Percentiles rank a stretch among this genome's conserved stretches.
Conservation (phyloP, 139 green algal genomes). For the Coccomyxa sp. region DNA sequence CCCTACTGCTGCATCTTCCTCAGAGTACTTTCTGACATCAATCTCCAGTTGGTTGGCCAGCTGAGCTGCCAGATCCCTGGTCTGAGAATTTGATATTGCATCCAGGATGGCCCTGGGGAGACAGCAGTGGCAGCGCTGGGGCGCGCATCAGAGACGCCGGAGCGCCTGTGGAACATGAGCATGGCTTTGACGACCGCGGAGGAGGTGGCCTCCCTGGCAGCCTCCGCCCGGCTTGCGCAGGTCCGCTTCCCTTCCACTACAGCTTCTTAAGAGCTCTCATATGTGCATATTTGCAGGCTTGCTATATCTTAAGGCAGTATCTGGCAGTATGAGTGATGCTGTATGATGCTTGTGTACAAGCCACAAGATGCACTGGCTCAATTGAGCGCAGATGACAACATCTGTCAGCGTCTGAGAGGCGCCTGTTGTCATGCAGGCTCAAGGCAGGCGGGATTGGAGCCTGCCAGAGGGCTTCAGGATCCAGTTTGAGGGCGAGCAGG, state of each 20-base stretch:
- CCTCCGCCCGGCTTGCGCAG: constrained; percentile 35
- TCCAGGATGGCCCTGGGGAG: constrained; percentile 34
- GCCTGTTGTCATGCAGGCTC: neutral
- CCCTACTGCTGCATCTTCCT: no score
- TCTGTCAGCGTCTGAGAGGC: no score
- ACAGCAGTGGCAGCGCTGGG: constrained; percentile 45
- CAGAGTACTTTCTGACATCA: no score
- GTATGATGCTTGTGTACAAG: no score
- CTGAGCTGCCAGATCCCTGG: no score
- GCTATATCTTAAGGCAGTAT: no score
- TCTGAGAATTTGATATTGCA: neutral
- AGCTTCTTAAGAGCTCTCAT: no score
- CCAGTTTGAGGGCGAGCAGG: constrained; percentile 39
- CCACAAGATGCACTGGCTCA: no score
- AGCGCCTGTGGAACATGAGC: constrained; percentile 72
- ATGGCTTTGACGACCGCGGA: constrained; percentile 52
- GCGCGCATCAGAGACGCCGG: constrained; percentile 65
- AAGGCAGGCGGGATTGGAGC: constrained; percentile 41
- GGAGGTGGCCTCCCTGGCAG: constrained; percentile 50
- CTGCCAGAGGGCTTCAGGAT: constrained; percentile 39
- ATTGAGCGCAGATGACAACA: no score
- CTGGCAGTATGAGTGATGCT: no score
- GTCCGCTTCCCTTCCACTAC: neutral
- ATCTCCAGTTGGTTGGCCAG: no score
- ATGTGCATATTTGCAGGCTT: no score